Conservation (phyloP, 805 yeast genomes). For the Blastobotrys robertii region DNA sequence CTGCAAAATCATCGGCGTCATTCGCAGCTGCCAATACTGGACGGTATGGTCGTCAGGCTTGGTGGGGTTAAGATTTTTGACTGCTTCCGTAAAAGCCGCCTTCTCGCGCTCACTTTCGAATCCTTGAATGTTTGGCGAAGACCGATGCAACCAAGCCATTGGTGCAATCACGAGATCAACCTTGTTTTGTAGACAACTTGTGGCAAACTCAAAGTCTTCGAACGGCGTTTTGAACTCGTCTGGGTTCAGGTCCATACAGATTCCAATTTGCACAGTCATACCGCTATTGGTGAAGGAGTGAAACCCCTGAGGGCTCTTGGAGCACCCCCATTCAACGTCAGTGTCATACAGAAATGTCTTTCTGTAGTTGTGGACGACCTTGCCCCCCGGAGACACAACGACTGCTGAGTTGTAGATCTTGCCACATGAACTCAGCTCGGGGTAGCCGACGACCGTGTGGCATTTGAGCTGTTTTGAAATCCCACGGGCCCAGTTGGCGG, state of each 20-base stretch:
- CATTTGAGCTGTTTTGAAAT: constrained; percentile 45
- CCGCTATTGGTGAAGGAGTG: constrained; percentile 10
- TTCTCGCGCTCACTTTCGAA: constrained; percentile 13
- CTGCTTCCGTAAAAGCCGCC: constrained; percentile 8
- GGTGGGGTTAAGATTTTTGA: constrained; percentile 18
- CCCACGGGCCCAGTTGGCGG: constrained; percentile 47
- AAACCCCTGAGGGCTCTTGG: constrained; percentile 57
- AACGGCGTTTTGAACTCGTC: constrained; percentile 77
- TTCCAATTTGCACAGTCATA: constrained; percentile 53
- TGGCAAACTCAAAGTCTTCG: constrained; percentile 59
- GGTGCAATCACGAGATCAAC: constrained; percentile 61
- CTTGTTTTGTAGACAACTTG: constrained; percentile 36
- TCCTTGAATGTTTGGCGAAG: constrained; percentile 8
- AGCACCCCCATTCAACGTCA: constrained; percentile 73
- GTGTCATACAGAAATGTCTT: constrained; percentile 70
- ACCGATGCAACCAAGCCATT: constrained; percentile 67
- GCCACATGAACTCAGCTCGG: constrained; percentile 37
- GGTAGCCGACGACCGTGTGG: constrained; percentile 73
- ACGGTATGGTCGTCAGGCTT: constrained; percentile 42
- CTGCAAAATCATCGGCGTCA: constrained; percentile 46
- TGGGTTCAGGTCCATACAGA: constrained; percentile 92
- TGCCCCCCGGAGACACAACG: constrained; percentile 51
- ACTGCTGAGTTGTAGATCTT: constrained; percentile 61
- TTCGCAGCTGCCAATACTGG: constrained; percentile 66
- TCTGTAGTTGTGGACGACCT: constrained; percentile 53